phyloP scores from a whole-genome alignment of 441 rosid species.

The Aleurites moluccanus region DNA sequence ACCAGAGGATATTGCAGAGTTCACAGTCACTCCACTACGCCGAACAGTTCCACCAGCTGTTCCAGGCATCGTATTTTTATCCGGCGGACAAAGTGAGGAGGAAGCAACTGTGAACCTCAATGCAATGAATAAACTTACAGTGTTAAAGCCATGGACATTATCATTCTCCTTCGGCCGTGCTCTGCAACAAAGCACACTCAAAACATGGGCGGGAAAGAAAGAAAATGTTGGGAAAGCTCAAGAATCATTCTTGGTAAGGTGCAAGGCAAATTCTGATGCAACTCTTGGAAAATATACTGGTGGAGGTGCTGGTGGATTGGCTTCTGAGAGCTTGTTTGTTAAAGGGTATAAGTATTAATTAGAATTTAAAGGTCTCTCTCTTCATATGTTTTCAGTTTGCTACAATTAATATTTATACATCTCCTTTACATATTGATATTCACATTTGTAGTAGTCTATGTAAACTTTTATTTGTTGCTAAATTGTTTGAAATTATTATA shows the following conservation, averaged over 20 bases:
- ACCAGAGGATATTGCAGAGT: constrained; percentile 61
- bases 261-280: constrained; percentile 86
- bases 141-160: constrained; percentile 84
- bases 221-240: constrained; percentile 74
- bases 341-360: constrained; percentile 80
- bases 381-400: no score
- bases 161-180: constrained; percentile 97
- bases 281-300: constrained; percentile 72
- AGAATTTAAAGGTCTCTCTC: no score
- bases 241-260: constrained; percentile 60
- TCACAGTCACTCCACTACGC: constrained; percentile 72
- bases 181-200: constrained; percentile 89
- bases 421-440: no score
- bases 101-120: constrained; percentile 78
- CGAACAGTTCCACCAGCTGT: constrained; percentile 92
- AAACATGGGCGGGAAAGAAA: constrained; percentile 84
- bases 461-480: no score
- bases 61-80: constrained; percentile 82
- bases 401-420: no score
- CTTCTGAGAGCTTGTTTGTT: constrained; percentile 79
- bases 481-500: no score
- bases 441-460: no score
- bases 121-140: constrained; percentile 81
- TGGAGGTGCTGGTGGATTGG: constrained; percentile 49
- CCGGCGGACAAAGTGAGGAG: constrained; percentile 94